Percentiles rank a stretch among this genome's conserved stretches.
These are phyloP conservation scores for Amanita jacksonii DNA, from an alignment of 768 basidiomycete genomes.

Conservation along the genomic window DNA sequence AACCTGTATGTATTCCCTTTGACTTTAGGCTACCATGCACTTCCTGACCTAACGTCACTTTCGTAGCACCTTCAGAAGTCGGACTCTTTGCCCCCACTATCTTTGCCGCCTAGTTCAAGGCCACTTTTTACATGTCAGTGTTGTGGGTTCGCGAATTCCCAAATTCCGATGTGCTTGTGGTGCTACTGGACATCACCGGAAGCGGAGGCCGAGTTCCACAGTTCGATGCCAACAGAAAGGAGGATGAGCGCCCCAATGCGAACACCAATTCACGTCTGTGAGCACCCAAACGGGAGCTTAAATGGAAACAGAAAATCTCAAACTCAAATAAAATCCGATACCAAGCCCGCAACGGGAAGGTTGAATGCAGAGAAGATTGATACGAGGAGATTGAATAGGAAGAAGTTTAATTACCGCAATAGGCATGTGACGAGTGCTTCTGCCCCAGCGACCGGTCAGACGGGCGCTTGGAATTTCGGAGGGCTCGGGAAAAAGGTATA, in stretches of 20 bases:
- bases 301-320: not conserved
- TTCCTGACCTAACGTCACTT: constrained; percentile 6
- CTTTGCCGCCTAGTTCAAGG: constrained; percentile 28
- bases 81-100: constrained; percentile 36
- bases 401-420: too few relatives aligned
- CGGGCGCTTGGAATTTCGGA: too few relatives aligned
- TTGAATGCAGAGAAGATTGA: too few relatives aligned
- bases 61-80: constrained; percentile 33
- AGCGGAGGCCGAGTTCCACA: constrained; percentile 30
- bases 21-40: constrained; percentile 5
- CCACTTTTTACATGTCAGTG: constrained; percentile 36
- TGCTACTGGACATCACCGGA: constrained; percentile 38
- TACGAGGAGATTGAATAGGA: too few relatives aligned
- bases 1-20: constrained; percentile 22
- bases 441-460: too few relatives aligned
- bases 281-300: not conserved
- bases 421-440: too few relatives aligned
- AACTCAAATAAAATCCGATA: too few relatives aligned
- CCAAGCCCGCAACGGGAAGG: too few relatives aligned
- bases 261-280: not conserved
- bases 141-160: constrained; percentile 38
- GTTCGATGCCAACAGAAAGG: constrained; percentile 26
- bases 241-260: constrained; percentile 22
- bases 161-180: constrained; percentile 42
- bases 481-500: too few relatives aligned